Conservation (phyloP, 371 early-diverging fungal genomes). For the Mucor indicus region DNA sequence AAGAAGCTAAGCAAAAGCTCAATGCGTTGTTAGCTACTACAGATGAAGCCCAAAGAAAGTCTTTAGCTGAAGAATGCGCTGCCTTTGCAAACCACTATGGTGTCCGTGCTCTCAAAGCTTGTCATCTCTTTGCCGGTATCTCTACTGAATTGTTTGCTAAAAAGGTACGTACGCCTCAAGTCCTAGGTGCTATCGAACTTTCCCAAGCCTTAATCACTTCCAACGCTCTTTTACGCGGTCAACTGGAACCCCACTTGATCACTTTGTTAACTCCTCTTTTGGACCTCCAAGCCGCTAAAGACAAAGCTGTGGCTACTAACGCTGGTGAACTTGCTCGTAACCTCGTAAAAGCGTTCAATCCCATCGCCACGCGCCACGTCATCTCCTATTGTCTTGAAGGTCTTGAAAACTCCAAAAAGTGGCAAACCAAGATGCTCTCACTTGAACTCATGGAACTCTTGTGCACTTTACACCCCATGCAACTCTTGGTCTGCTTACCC, state of each 20-base stretch:
- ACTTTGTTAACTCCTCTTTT: conserved; percentile 54
- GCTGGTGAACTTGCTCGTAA: conserved; percentile 56
- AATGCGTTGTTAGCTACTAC: conserved; percentile 24
- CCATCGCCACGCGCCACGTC: conserved; percentile 51
- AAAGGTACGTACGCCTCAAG: conserved; percentile 69
- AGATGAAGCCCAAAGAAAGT: conserved; percentile 28
- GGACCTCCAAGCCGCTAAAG: conserved; percentile 68
- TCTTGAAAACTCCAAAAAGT: conserved; percentile 66
- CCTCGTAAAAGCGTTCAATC: conserved; percentile 51
- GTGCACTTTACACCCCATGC: conserved; percentile 55
- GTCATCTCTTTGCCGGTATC: conserved; percentile 56
- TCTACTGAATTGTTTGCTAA: conserved; percentile 62
- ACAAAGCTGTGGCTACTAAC: conserved; percentile 54
- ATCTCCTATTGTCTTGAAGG: conserved; percentile 58
- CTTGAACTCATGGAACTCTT: conserved; percentile 52
- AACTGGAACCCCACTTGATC: conserved; percentile 62
- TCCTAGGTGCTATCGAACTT: conserved; percentile 60
- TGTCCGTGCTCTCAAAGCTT: conserved; percentile 54
- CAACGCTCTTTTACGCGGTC: conserved; percentile 39
- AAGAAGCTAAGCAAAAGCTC: conserved; percentile 40
- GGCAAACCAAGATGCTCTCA: conserved; percentile 75
- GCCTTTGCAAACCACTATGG: conserved; percentile 47
- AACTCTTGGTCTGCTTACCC: conserved; percentile 58
- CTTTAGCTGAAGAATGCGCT: conserved; percentile 34
- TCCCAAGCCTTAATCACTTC: conserved; percentile 37